These are phyloP conservation scores for Fusarium abutilonis DNA, from an alignment of 2,329 filamentous ascomycete genomes.

Conservation along the genomic window DNA sequence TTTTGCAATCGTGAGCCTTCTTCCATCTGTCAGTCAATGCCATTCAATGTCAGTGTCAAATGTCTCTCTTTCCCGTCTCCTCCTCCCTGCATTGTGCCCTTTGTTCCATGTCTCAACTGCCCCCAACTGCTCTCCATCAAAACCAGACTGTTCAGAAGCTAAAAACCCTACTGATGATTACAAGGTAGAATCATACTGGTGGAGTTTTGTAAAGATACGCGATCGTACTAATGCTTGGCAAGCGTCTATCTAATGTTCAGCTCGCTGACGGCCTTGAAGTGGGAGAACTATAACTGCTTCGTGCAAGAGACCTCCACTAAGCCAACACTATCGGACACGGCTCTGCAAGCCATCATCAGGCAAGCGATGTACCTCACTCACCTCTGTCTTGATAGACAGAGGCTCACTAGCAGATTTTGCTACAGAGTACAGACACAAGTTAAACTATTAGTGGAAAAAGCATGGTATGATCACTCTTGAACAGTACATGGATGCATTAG, in stretches of 20 bases:
- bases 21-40: background rate
- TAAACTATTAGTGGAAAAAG: no score
- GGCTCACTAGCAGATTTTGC: no score
- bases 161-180: constrained; percentile 4
- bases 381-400: no score
- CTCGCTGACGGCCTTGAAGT: background rate
- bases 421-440: no score
- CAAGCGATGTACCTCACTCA: no score
- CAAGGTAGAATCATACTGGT: constrained; percentile 7
- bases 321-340: no score
- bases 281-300: background rate
- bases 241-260: background rate
- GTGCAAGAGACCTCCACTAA: background rate
- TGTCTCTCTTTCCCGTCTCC: background rate
- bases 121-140: background rate
- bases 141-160: background rate
- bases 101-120: constrained; percentile 15
- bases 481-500: constrained; percentile 31
- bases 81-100: constrained; percentile 8
- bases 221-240: constrained; percentile 17
- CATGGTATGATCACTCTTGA: background rate
- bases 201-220: constrained; percentile 13
- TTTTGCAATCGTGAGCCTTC: background rate
- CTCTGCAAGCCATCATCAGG: background rate
- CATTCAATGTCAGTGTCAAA: background rate